Evolutionary conservation across 768 basidiomycete genomes (phyloP).

Genomic region (Calocybe cyanea): DNA sequence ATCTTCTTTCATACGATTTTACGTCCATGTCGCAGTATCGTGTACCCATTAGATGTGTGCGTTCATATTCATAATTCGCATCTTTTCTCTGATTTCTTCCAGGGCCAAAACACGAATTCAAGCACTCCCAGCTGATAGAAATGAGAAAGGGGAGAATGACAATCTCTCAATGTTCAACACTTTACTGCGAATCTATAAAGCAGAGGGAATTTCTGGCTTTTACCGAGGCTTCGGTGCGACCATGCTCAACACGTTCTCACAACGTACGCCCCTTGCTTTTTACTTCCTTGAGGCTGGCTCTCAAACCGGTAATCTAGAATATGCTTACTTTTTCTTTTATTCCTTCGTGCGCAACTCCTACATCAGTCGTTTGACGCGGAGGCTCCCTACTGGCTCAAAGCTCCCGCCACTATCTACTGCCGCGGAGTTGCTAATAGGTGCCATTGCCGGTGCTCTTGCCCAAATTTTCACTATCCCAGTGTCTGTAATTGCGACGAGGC

Average conservation of each 20-base stretch:
- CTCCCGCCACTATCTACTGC: slow-evolving; percentile 63
- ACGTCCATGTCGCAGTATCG: slow-evolving; percentile 48
- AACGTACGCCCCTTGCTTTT: slow-evolving; percentile 60
- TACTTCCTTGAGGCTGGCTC: background rate
- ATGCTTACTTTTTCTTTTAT: slow-evolving; percentile 99
- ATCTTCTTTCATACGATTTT: slow-evolving; percentile 6
- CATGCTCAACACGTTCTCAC: slow-evolving; percentile 98
- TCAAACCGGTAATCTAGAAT: slow-evolving; percentile 53
- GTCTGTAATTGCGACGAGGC: slow-evolving; percentile 94
- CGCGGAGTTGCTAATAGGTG: slow-evolving; percentile 84
- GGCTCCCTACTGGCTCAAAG: slow-evolving; percentile 58
- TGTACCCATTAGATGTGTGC: slow-evolving; percentile 94
- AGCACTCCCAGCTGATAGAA: slow-evolving; percentile 51
- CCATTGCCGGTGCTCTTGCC: slow-evolving; percentile 88
- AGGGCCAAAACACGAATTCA: slow-evolving; percentile 97
- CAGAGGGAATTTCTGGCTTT: slow-evolving; percentile 78
- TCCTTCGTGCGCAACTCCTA: slow-evolving; percentile 84
- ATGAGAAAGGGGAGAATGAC: slow-evolving; percentile 50
- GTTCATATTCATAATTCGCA: slow-evolving; percentile 21
- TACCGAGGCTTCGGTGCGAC: slow-evolving; percentile 94
- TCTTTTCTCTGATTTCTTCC: slow-evolving; percentile 7
- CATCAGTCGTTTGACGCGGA: slow-evolving; percentile 62
- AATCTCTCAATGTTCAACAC: slow-evolving; percentile 60
- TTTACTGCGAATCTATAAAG: slow-evolving; percentile 65
- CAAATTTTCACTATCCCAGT: slow-evolving; percentile 99